phyloP scores from a whole-genome alignment of 2,329 filamentous ascomycete genomes.

The Trichoderma oligosporum region DNA sequence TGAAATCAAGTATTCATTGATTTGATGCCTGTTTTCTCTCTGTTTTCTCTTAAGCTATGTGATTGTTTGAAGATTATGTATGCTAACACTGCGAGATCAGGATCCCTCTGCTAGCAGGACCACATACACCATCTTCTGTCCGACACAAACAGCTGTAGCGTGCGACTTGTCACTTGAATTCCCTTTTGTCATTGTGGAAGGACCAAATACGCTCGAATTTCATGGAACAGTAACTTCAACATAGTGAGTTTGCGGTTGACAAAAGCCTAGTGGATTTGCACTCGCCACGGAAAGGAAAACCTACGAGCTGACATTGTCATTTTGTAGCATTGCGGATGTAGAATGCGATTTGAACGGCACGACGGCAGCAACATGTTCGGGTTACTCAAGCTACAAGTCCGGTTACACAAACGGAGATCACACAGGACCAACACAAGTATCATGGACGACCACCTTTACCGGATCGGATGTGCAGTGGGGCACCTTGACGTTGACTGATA shows the following conservation, averaged over 20 bases:
- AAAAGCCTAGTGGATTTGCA: not conserved
- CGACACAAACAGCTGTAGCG: conserved; percentile 37
- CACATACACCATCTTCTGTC: conserved; percentile 49
- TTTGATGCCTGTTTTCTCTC: too few relatives aligned
- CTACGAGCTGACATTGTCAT: conserved; percentile 12
- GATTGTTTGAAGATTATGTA: not conserved
- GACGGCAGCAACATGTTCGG: conserved; percentile 46
- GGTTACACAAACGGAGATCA: conserved; percentile 38
- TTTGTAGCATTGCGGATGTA: conserved; percentile 41
- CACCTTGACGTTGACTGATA: conserved; percentile 40
- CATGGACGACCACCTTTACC: conserved; percentile 44
- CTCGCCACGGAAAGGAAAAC: not conserved
- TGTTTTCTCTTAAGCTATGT: not conserved
- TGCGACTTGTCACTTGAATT: conserved; percentile 46
- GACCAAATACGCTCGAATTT: conserved; percentile 43
- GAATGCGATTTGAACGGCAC: conserved; percentile 41
- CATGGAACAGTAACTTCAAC: conserved; percentile 42
- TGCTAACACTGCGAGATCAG: conserved; percentile 27
- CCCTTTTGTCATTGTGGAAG: conserved; percentile 46
- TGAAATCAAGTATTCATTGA: too few relatives aligned
- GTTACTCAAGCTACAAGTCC: conserved; percentile 44
- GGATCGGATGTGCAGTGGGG: conserved; percentile 44
- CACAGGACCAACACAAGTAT: conserved; percentile 42
- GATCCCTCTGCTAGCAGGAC: conserved; percentile 37
- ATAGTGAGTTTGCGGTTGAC: conserved; percentile 34